Percentiles rank a stretch among this genome's conserved stretches.
Evolutionary conservation across 257 asterid species (phyloP).

Genomic region (Fraxinus americana): DNA sequence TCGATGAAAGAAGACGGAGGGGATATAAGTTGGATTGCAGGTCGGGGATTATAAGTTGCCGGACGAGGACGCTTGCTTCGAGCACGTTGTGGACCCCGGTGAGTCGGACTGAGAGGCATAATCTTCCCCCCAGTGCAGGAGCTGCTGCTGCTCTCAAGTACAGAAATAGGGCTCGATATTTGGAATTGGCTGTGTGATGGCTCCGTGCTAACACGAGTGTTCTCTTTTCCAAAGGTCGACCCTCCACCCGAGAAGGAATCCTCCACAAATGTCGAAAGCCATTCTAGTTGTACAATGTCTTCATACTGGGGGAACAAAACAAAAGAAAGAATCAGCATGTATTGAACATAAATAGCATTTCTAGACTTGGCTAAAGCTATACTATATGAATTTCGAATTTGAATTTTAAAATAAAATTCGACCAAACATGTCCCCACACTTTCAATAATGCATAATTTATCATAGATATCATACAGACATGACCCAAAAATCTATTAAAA

Average conservation of each 20-base stretch:
- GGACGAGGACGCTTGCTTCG: slow-evolving; percentile 94
- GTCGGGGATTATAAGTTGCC: slow-evolving; percentile 57
- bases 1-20: slow-evolving; percentile 38
- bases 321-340: slow-evolving; percentile 9
- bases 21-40: slow-evolving; percentile 53
- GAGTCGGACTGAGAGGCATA: slow-evolving; percentile 50
- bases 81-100: slow-evolving; percentile 79
- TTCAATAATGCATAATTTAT: too few relatives aligned
- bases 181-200: slow-evolving; percentile 47
- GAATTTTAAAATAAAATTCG: too few relatives aligned
- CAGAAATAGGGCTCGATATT: slow-evolving; percentile 74
- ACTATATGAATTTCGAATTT: too few relatives aligned
- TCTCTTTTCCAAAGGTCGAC: slow-evolving; percentile 55
- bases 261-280: slow-evolving; percentile 83
- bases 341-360: too few relatives aligned
- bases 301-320: slow-evolving; percentile 54
- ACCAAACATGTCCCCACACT: too few relatives aligned
- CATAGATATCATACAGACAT: too few relatives aligned
- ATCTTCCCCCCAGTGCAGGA: slow-evolving; percentile 52
- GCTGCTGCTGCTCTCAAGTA: slow-evolving; percentile 80
- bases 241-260: slow-evolving; percentile 74
- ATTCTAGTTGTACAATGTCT: slow-evolving; percentile 69
- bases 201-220: slow-evolving; percentile 31
- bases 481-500: too few relatives aligned
- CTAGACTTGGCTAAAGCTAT: too few relatives aligned